These are phyloP conservation scores for Rhododendron ovatum DNA, from an alignment of 148 eudicot genomes.

Conservation along the genomic window DNA sequence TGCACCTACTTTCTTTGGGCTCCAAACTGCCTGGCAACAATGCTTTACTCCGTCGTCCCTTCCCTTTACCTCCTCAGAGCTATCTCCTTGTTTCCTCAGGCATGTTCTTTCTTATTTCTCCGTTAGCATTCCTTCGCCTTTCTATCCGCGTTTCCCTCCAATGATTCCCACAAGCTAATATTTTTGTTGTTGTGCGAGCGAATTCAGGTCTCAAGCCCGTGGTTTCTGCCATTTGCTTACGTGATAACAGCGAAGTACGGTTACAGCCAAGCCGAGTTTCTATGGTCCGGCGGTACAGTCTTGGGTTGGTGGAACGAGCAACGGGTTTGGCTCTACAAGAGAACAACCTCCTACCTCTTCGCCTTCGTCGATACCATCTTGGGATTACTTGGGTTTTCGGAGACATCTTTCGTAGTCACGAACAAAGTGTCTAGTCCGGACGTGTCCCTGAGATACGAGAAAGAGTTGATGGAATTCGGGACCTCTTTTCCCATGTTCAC, in stretches of 20 bases:
- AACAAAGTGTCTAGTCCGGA: conserved; percentile 48
- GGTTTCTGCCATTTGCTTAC: conserved; percentile 68
- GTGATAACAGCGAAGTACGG: conserved; percentile 28
- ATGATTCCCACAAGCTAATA: neutral
- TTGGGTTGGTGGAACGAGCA: conserved; percentile 91
- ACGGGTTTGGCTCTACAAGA: conserved; percentile 86
- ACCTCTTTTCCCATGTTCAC: conserved; percentile 53
- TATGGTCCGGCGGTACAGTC: conserved; percentile 48
- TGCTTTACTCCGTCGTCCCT: conserved; percentile 58
- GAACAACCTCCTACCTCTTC: conserved; percentile 61
- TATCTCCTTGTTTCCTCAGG: conserved; percentile 67
- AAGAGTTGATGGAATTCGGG: conserved; percentile 79
- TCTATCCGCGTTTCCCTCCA: neutral
- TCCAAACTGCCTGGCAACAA: conserved; percentile 40
- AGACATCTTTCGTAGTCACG: conserved; percentile 50
- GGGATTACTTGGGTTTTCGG: conserved; percentile 36
- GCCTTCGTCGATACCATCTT: conserved; percentile 43
- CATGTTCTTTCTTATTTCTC: conserved; percentile 12
- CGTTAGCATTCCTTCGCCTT: neutral
- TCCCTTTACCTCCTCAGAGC: conserved; percentile 59
- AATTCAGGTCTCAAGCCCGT: conserved; percentile 55
- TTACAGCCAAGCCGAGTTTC: conserved; percentile 49
- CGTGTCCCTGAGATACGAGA: conserved; percentile 41
- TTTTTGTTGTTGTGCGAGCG: neutral
- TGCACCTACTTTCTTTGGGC: conserved; percentile 55